Evolutionary conservation across 1,284 basidiomycete species (phyloP).

Genomic region (Apiotrichum brassicae): DNA sequence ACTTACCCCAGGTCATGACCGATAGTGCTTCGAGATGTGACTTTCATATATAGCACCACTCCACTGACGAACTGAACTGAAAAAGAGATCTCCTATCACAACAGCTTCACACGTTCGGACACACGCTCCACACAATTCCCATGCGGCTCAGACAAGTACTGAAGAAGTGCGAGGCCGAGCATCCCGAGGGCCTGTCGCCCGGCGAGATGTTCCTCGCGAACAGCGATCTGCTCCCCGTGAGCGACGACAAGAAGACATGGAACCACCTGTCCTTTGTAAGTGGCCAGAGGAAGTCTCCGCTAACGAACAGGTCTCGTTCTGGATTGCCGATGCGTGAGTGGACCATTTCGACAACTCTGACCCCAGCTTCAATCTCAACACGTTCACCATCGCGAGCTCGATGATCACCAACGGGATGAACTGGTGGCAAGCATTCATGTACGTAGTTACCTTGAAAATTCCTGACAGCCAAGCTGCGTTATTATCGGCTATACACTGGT

Average conservation of each 20-base stretch:
- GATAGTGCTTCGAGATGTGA: no score
- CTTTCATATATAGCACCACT: no score
- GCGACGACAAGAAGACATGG: slow-evolving; percentile 38
- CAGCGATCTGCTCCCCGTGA: slow-evolving; percentile 36
- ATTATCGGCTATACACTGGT: slow-evolving; percentile 69
- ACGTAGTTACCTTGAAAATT: background rate
- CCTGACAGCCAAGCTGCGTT: slow-evolving; percentile 48
- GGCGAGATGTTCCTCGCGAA: slow-evolving; percentile 56
- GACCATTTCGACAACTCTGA: slow-evolving; percentile 56
- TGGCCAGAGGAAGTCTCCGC: background rate
- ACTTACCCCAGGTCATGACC: no score
- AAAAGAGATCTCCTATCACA: no score
- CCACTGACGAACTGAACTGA: no score
- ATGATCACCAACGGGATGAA: slow-evolving; percentile 68
- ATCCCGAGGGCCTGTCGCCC: slow-evolving; percentile 52
- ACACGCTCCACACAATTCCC: no score
- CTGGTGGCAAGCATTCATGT: slow-evolving; percentile 61
- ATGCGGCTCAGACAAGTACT: no score
- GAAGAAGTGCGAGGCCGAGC: slow-evolving; percentile 54
- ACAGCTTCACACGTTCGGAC: no score
- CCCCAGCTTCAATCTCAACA: slow-evolving; percentile 63
- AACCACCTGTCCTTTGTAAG: slow-evolving; percentile 32
- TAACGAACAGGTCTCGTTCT: slow-evolving; percentile 3
- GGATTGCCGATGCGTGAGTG: slow-evolving; percentile 54
- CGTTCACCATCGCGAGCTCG: slow-evolving; percentile 54